Evolutionary conservation across 2,329 filamentous ascomycete species (phyloP).

Genomic region (Truncatella angustata): DNA sequence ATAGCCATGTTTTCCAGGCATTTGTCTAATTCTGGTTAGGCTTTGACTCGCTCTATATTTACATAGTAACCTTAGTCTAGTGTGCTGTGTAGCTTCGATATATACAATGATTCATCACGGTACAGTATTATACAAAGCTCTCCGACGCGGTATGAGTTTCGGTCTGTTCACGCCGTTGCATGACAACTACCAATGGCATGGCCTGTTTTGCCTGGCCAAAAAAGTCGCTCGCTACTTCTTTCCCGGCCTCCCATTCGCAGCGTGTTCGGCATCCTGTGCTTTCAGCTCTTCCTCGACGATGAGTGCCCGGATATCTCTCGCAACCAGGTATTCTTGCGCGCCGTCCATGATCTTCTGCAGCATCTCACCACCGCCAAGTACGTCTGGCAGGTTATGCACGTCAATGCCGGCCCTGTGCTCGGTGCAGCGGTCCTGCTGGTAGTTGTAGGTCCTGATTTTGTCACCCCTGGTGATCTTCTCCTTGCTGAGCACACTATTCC

Average conservation of each 20-base stretch:
- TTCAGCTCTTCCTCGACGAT: conserved; percentile 60
- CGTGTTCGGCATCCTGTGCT: conserved; percentile 21
- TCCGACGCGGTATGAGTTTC: too few relatives aligned
- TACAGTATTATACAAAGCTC: too few relatives aligned
- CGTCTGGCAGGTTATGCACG: conserved; percentile 74
- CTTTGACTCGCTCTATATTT: too few relatives aligned
- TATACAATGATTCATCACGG: too few relatives aligned
- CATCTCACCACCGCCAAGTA: conserved; percentile 71
- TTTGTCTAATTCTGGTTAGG: too few relatives aligned
- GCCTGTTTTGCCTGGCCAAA: too few relatives aligned
- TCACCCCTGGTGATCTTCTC: conserved; percentile 86
- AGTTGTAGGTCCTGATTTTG: conserved; percentile 93
- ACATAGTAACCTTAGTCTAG: too few relatives aligned
- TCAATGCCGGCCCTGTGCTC: conserved; percentile 83
- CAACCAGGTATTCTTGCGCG: conserved; percentile 72
- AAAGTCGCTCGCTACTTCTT: conserved; percentile 19
- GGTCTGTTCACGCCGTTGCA: too few relatives aligned
- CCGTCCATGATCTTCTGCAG: conserved; percentile 77
- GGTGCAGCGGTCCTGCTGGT: conserved; percentile 72
- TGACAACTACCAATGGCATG: too few relatives aligned
- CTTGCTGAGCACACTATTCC: conserved; percentile 75
- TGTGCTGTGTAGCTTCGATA: too few relatives aligned
- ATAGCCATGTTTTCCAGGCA: too few relatives aligned
- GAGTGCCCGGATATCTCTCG: conserved; percentile 71
- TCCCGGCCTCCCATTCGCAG: conserved; percentile 16